A percentile compares a stretch with the other conserved stretches of the same genome.
phyloP scores from a whole-genome alignment of 2,329 filamentous ascomycete genomes.

The Fusarium ambrosium region DNA sequence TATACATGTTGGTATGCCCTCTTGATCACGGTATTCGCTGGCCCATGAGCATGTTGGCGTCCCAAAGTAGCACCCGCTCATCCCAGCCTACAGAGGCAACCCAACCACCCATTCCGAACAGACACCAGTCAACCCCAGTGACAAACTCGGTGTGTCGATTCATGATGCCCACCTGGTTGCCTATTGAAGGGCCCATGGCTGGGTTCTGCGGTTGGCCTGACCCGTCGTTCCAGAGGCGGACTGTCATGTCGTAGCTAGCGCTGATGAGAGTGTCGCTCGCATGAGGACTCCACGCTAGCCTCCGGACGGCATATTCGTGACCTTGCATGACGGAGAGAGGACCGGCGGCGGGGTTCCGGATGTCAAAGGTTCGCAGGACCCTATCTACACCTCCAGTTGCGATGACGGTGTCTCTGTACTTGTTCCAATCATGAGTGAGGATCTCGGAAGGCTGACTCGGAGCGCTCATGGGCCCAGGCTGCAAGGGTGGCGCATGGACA shows the following conservation, averaged over 20 bases:
- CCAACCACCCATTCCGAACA: constrained; percentile 97
- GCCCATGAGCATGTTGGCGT: constrained; percentile 72
- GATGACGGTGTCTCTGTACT: constrained; percentile 87
- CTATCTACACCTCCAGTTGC: constrained; percentile 93
- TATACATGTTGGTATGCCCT: neutral
- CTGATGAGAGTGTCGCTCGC: constrained; percentile 88
- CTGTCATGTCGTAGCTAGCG: constrained; percentile 98
- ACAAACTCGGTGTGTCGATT: constrained; percentile 95
- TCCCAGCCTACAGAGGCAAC: constrained; percentile 96
- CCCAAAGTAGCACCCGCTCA: constrained; percentile 91
- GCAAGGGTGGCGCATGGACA: constrained; percentile 77
- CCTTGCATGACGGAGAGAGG: constrained; percentile 82
- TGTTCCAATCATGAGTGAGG: constrained; percentile 99
- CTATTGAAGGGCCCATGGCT: constrained; percentile 61
- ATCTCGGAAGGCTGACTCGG: constrained; percentile 79
- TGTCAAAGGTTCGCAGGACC: constrained; percentile 89
- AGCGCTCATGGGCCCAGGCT: constrained; percentile 53
- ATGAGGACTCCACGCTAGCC: constrained; percentile 93
- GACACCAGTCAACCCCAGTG: constrained; percentile 96
- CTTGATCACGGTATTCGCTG: constrained; percentile 41
- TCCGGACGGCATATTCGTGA: constrained; percentile 91
- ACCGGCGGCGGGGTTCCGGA: constrained; percentile 79
- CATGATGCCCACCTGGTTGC: constrained; percentile 87
- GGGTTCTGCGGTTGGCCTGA: constrained; percentile 57
- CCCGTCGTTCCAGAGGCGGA: constrained; percentile 90